Conservation (phyloP, 169 alveolate species). For the Plasmodium vinckei region DNA sequence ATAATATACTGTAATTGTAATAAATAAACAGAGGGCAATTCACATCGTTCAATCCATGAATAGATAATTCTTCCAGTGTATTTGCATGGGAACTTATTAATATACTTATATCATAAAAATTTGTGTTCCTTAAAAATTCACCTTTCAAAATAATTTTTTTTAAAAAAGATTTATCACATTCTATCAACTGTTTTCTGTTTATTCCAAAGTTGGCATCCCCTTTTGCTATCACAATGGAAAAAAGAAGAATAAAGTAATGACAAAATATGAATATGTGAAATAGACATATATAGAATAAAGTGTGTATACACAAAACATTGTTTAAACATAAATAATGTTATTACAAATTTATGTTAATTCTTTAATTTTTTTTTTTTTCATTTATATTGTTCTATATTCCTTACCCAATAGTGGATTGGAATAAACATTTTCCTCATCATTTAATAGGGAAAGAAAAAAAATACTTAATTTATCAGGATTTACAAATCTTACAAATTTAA, state of each 20-base stretch:
- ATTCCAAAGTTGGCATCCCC: slow-evolving; percentile 14
- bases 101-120: slow-evolving; percentile 31
- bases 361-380: not conserved
- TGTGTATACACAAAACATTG: too few relatives aligned
- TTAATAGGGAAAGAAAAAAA: slow-evolving; percentile 29
- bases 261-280: not conserved
- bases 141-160: slow-evolving; percentile 46
- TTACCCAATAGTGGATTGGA: slow-evolving; percentile 28
- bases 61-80: slow-evolving; percentile 22
- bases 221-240: slow-evolving; percentile 10
- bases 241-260: not conserved
- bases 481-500: slow-evolving; percentile 35
- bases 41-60: slow-evolving; percentile 62
- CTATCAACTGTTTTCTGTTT: slow-evolving; percentile 22
- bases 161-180: slow-evolving; percentile 25
- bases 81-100: slow-evolving; percentile 19
- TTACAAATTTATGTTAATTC: not conserved
- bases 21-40: slow-evolving; percentile 60
- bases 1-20: slow-evolving; percentile 23
- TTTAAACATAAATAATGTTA: too few relatives aligned
- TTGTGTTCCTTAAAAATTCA: slow-evolving; percentile 39
- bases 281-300: not conserved
- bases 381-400: not conserved
- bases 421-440: slow-evolving; percentile 33
- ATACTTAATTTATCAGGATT: slow-evolving; percentile 25